Conservation (phyloP, 352 stramenopile species). For the Globisporangium yorkense region DNA sequence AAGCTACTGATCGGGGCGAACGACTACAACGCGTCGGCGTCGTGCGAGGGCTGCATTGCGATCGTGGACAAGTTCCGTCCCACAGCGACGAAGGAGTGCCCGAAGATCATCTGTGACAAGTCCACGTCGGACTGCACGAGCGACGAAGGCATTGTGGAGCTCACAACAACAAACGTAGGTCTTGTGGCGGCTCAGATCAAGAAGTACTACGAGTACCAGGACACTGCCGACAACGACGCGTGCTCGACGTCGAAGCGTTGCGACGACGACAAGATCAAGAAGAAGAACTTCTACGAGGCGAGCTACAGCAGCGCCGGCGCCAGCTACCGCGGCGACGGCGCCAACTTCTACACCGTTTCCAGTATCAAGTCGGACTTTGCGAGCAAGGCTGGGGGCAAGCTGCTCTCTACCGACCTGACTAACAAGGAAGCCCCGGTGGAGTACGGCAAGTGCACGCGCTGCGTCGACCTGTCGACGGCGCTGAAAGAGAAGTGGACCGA, state of each 20-base stretch:
- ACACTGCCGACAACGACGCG: slow-evolving; percentile 39
- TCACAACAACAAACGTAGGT: slow-evolving; percentile 27
- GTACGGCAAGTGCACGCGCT: slow-evolving; percentile 33
- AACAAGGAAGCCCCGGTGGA: slow-evolving; percentile 14
- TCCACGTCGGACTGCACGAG: slow-evolving; percentile 2
- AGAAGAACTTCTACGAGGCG: not conserved
- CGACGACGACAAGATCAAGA: slow-evolving; percentile 17
- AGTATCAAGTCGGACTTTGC: slow-evolving; percentile 24
- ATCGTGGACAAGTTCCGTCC: slow-evolving; percentile 52
- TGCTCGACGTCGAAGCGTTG: slow-evolving; percentile 29
- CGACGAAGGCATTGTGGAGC: slow-evolving; percentile 10
- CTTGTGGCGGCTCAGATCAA: slow-evolving; percentile 15
- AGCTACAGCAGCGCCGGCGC: not conserved
- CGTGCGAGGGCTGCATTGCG: slow-evolving; percentile 40
- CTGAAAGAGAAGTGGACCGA: slow-evolving; percentile 53
- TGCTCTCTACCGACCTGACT: slow-evolving; percentile 7
- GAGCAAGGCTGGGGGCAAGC: not conserved
- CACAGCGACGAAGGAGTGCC: slow-evolving; percentile 20
- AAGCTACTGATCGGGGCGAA: slow-evolving; percentile 30
- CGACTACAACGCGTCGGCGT: slow-evolving; percentile 37
- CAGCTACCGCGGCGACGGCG: not conserved
- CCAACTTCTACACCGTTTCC: slow-evolving; percentile 21
- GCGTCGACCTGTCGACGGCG: slow-evolving; percentile 32
- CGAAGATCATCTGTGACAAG: slow-evolving; percentile 32
- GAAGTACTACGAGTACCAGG: slow-evolving; percentile 31